These are phyloP conservation scores for Athelia sp. DNA, from an alignment of 1,284 basidiomycete genomes.

Conservation along the genomic window DNA sequence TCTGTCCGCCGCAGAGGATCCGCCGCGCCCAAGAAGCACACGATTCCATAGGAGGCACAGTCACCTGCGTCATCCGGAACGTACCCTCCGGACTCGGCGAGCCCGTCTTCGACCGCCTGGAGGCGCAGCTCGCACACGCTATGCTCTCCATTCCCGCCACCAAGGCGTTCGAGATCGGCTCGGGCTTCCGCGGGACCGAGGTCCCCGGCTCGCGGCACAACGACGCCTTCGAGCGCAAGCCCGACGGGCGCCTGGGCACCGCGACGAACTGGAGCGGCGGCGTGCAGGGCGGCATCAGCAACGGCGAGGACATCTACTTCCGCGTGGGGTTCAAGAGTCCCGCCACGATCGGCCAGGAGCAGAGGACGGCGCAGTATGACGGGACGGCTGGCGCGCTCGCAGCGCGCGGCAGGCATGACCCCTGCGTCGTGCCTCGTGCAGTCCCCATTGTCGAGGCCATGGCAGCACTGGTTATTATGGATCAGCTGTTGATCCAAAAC, in stretches of 20 bases:
- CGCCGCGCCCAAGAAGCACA: conserved; percentile 85
- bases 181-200: conserved; percentile 95
- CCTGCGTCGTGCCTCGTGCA: conserved; percentile 96
- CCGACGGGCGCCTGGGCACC: conserved; percentile 77
- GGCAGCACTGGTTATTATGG: conserved; percentile 95
- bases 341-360: conserved; percentile 93
- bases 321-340: conserved; percentile 97
- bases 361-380: conserved; percentile 90
- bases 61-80: conserved; percentile 93
- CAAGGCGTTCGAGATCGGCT: conserved; percentile 97
- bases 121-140: conserved; percentile 93
- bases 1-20: conserved; percentile 82
- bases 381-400: conserved; percentile 86
- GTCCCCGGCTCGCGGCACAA: conserved; percentile 93
- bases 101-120: conserved; percentile 98
- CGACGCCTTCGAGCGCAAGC: conserved; percentile 76
- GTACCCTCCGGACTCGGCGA: conserved; percentile 92
- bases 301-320: conserved; percentile 98
- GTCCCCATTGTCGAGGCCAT: conserved; percentile 99
- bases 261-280: conserved; percentile 96
- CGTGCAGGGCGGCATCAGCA: conserved; percentile 96
- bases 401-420: conserved; percentile 92
- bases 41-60: conserved; percentile 96
- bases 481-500: conserved; percentile 85
- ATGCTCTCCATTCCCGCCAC: conserved; percentile 99